Conservation (phyloP, 768 basidiomycete genomes). For the Lactarius pseudohatsudake region DNA sequence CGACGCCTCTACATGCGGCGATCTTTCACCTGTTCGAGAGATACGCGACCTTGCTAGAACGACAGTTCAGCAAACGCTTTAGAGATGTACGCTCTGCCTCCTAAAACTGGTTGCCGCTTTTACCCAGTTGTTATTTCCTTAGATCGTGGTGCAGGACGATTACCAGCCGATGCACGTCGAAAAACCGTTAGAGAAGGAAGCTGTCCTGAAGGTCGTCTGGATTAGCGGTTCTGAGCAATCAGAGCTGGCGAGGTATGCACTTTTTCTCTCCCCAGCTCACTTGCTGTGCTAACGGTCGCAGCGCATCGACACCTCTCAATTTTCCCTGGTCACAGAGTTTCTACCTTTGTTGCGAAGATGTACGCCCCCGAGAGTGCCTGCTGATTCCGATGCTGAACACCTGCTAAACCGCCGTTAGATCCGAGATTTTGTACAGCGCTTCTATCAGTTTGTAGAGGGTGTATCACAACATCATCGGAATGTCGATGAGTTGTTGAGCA, state of each 20-base stretch:
- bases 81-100: conserved; percentile 57
- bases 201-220: conserved; percentile 82
- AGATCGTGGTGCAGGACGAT: conserved; percentile 89
- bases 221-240: conserved; percentile 65
- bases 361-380: conserved; percentile 36
- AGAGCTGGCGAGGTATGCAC: conserved; percentile 50
- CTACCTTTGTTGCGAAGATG: conserved; percentile 90
- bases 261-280: background rate
- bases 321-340: conserved; percentile 97
- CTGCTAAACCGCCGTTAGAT: conserved; percentile 48
- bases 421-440: conserved; percentile 86
- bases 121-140: background rate
- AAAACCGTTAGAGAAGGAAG: conserved; percentile 58
- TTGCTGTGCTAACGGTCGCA: conserved; percentile 38
- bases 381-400: conserved; percentile 8
- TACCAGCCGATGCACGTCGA: conserved; percentile 82
- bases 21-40: conserved; percentile 88
- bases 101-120: background rate
- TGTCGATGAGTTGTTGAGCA: conserved; percentile 87
- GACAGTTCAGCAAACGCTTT: conserved; percentile 77
- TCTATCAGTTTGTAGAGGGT: conserved; percentile 95
- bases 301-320: conserved; percentile 56
- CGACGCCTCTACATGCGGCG: conserved; percentile 76
- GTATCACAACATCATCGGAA: conserved; percentile 89
- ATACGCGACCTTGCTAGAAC: conserved; percentile 79